Evolutionary conservation across 257 asterid genomes (phyloP), one percentile per base, ranked within the genome.

Genomic region (Anisodus tanguticus): DNA sequence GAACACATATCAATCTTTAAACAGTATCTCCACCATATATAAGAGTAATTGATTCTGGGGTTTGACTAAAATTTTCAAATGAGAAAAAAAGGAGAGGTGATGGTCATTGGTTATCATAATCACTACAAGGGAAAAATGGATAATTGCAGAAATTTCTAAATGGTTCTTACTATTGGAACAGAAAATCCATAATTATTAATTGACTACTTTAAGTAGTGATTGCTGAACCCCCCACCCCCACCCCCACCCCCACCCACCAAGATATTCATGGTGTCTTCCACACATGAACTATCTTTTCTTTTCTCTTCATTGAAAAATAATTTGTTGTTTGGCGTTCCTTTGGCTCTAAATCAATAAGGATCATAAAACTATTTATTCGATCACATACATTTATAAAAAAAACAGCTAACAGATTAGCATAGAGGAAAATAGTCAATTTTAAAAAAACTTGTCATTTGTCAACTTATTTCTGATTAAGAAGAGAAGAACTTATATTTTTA

Each of bases 231-330:
- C 71, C 54, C 0, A 0, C 54, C 55, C 67, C 9, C 41, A n/a
- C n/a, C n/a, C n/a, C n/a, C n/a, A n/a, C n/a, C n/a, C n/a, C n/a
- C n/a, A n/a, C n/a, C 12, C 1, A 74, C 11, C 62, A 74, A 49
- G 5, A 49, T 35, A 67, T 67, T 49, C 60, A 74, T 74, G 62
- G 62, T 74, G 80, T 74, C 60, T 74, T 74, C 81, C 60, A 72
- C 81, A 74, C 81, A 74, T 74, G 60, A 31, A 49, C 43, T 43
- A 9, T 19, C n/a, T 74, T 19, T 19, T 47, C n/a, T 49, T 6
- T n/a, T 31, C 37, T 43, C 43, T 47, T 49, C 43, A 49, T 72
- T 47, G 60, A 19, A 74, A 74, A 74, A n/a, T 47, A 47, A 74
- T 74, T 49, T 74, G 2, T 41, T 8, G 68, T 8, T 12, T 62